Conservation (phyloP, 805 yeast species). For the Myxozyma neotropica region DNA sequence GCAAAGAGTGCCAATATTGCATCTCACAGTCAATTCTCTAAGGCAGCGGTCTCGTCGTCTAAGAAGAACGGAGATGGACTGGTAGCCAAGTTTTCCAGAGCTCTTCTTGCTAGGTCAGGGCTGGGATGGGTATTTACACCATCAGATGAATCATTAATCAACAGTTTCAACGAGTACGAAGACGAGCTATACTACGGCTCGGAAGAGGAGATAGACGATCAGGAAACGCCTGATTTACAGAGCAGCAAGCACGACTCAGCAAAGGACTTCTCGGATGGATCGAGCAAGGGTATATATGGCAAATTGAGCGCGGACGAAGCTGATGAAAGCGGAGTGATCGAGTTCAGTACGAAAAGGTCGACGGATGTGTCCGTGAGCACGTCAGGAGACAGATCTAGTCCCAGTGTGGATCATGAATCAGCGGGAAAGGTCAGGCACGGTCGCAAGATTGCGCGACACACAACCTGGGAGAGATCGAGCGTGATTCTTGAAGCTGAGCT, state of each 20-base stretch:
- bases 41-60: too few species aligned
- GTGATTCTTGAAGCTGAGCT: conserved; percentile 30
- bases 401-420: neutral
- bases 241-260: neutral
- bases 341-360: conserved; percentile 4
- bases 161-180: conserved; percentile 16
- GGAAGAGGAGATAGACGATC: conserved; percentile 19
- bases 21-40: too few species aligned
- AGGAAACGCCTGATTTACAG: neutral
- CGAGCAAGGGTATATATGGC: neutral
- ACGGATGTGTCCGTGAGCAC: too few species aligned
- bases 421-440: neutral
- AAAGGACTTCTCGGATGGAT: neutral
- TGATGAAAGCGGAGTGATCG: conserved; percentile 5
- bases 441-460: conserved; percentile 19
- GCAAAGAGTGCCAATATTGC: neutral
- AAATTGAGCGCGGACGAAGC: conserved; percentile 2
- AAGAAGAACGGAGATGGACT: neutral
- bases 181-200: conserved; percentile 14
- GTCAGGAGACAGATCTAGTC: too few species aligned
- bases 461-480: conserved; percentile 24
- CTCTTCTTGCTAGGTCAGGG: conserved; percentile 15
- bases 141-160: neutral
- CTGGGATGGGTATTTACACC: conserved; percentile 20
- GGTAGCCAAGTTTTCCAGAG: neutral